Conservation (phyloP, 805 yeast genomes). For the Yamadazyma philogaea region DNA sequence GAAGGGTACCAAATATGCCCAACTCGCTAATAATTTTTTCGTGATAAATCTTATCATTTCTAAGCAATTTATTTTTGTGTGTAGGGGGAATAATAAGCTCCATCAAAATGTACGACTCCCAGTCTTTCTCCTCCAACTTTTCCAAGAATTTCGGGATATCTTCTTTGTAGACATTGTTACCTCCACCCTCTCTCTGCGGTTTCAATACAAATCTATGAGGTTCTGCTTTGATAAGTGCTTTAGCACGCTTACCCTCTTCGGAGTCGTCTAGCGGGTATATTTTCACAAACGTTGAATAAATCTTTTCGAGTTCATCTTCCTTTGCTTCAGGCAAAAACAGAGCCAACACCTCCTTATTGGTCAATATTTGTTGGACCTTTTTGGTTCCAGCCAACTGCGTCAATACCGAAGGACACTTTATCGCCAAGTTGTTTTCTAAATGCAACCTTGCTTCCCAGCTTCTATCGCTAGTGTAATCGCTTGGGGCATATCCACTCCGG, state of each 20-base stretch:
- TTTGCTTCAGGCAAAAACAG: slow-evolving; percentile 42
- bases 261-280: slow-evolving; percentile 84
- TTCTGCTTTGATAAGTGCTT: slow-evolving; percentile 47
- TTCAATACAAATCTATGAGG: slow-evolving; percentile 81
- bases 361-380: slow-evolving; percentile 86
- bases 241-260: slow-evolving; percentile 58
- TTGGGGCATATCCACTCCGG: slow-evolving; percentile 85
- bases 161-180: slow-evolving; percentile 85
- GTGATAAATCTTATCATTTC: slow-evolving; percentile 57
- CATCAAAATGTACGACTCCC: slow-evolving; percentile 94
- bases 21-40: slow-evolving; percentile 86
- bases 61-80: slow-evolving; percentile 63
- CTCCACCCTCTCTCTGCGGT: slow-evolving; percentile 99
- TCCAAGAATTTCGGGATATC: slow-evolving; percentile 76
- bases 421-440: slow-evolving; percentile 73
- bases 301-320: slow-evolving; percentile 25
- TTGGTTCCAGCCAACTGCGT: slow-evolving; percentile 93
- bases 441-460: slow-evolving; percentile 77
- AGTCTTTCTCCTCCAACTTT: slow-evolving; percentile 58
- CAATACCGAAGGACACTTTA: slow-evolving; percentile 86
- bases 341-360: slow-evolving; percentile 48
- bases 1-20: slow-evolving; percentile 82
- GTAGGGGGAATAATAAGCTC: slow-evolving; percentile 82
- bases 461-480: slow-evolving; percentile 61
- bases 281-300: slow-evolving; percentile 70